Evolutionary conservation across 1,284 basidiomycete species (phyloP).

Genomic region (Xerocomus cyaneibrunnescens): DNA sequence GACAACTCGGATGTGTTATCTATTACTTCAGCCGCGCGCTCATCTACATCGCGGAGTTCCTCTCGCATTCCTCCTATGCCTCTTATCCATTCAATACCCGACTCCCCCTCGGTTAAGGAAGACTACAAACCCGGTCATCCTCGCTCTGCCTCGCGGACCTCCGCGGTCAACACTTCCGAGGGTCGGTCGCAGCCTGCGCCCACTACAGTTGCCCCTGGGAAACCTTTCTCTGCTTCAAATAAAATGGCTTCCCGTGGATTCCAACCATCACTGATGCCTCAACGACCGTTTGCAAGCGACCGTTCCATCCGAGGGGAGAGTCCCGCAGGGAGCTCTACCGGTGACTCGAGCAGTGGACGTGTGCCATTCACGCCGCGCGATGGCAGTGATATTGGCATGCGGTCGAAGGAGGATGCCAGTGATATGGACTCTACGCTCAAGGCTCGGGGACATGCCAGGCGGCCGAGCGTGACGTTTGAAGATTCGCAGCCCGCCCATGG

Average conservation of each 20-base stretch:
- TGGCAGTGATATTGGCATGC: slow-evolving; percentile 62
- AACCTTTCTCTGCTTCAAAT: slow-evolving; percentile 5
- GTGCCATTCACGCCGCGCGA: slow-evolving; percentile 71
- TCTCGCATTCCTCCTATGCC: slow-evolving; percentile 33
- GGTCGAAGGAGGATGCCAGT: slow-evolving; percentile 30
- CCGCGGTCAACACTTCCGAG: slow-evolving; percentile 12
- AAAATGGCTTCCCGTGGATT: slow-evolving; percentile 9
- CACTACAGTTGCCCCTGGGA: slow-evolving; percentile 7
- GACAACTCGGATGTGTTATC: slow-evolving; percentile 32
- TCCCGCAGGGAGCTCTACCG: slow-evolving; percentile 71
- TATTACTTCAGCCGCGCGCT: slow-evolving; percentile 21
- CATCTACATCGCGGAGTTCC: slow-evolving; percentile 23
- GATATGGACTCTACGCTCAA: slow-evolving; percentile 38
- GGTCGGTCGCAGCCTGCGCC: slow-evolving; percentile 11
- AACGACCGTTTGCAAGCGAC: slow-evolving; percentile 48
- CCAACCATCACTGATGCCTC: slow-evolving; percentile 26
- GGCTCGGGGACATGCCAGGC: slow-evolving; percentile 44
- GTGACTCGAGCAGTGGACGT: slow-evolving; percentile 71
- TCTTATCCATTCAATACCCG: slow-evolving; percentile 34
- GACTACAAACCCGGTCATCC: slow-evolving; percentile 16
- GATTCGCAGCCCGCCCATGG: slow-evolving; percentile 31
- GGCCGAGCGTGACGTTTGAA: slow-evolving; percentile 62
- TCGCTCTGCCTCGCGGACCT: slow-evolving; percentile 17
- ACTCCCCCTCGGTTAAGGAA: slow-evolving; percentile 35
- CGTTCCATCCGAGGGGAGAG: slow-evolving; percentile 49